phyloP scores from a whole-genome alignment of 1,139 yeast species.

The Eremothecium coryli region DNA sequence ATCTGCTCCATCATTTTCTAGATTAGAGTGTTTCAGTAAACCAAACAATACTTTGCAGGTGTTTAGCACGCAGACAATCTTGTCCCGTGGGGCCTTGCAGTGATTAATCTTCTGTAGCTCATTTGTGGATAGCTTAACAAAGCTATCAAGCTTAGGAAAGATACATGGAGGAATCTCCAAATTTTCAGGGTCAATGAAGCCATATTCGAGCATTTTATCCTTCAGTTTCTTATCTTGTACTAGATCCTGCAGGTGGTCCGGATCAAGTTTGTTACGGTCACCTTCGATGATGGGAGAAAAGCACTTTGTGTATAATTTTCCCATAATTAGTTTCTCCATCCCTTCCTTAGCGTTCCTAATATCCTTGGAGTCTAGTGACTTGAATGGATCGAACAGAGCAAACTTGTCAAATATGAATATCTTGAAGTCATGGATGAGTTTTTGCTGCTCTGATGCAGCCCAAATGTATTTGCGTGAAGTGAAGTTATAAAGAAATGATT shows the following conservation, averaged over 20 bases:
- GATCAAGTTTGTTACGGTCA: slow-evolving; percentile 34
- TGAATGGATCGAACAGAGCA: slow-evolving; percentile 62
- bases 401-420: slow-evolving; percentile 61
- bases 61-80: slow-evolving; percentile 81
- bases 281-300: slow-evolving; percentile 68
- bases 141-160: slow-evolving; percentile 42
- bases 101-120: slow-evolving; percentile 71
- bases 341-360: slow-evolving; percentile 80
- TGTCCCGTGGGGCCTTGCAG: slow-evolving; percentile 90
- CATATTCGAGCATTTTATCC: slow-evolving; percentile 52
- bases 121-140: slow-evolving; percentile 58
- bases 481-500: slow-evolving; percentile 72
- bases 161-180: slow-evolving; percentile 58
- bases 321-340: slow-evolving; percentile 85
- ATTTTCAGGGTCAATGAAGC: slow-evolving; percentile 72
- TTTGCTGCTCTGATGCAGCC: slow-evolving; percentile 68
- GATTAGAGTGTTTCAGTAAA: slow-evolving; percentile 54
- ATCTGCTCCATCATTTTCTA: slow-evolving; percentile 80
- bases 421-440: slow-evolving; percentile 67
- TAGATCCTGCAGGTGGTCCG: slow-evolving; percentile 53
- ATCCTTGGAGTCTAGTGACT: slow-evolving; percentile 49
- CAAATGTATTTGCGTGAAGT: slow-evolving; percentile 49
- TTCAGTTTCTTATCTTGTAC: slow-evolving; percentile 49
- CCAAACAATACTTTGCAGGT: slow-evolving; percentile 91
- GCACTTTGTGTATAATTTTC: slow-evolving; percentile 65